Base-by-base conservation (phyloP, 352 stramenopile genomes). In the Phytophthora tentaculata region DNA sequence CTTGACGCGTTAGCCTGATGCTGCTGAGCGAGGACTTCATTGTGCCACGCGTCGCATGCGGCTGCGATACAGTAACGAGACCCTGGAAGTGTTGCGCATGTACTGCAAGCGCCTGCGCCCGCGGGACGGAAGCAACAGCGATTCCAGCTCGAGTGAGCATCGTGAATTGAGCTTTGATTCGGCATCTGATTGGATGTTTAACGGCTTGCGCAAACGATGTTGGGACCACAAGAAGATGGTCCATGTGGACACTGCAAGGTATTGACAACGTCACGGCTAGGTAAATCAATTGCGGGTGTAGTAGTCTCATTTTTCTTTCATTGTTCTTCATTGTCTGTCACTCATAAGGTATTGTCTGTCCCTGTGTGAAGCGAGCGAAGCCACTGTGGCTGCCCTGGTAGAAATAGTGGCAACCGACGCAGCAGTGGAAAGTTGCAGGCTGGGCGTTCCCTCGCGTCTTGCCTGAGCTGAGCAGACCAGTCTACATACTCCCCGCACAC, bases 331-430 rank as follows among this genome's bases (percentile, higher is more conserved):
- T 64, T 67, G 59, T n/a, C 62, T 69, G 59, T 74, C 56, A 76
- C 63, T 76, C 68, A 76, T 72, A 76, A 72, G 68, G 68, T 66
- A 76, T 69, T 48, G 37, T 74, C 56, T 60, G 49, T 70, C 37
- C 32, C 44, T 63, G 32, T 43, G 26, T 50, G 17, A 47, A 72
- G 62, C 51, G 28, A 55, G 49, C 49, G 49, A 53, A 58, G 35
- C 45, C 7, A 24, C 49, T 32, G 29, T 26, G n/a, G 23, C 13
- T 54, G 28, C 22, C 14, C 29, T 55, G 39, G 56, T 70, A 64
- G 49, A 69, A 57, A 52, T 44, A 48, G 49, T 35, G 20, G 55
- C 48, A 44, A 28, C 51, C 39, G 29, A 14, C 17, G 16, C 29
- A 59, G 62, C 41, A 8, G 9, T 32, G 5, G n/a, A n/a, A n/a